phyloP scores from a whole-genome alignment of 768 basidiomycete species.

The Auriscalpium microsporum region DNA sequence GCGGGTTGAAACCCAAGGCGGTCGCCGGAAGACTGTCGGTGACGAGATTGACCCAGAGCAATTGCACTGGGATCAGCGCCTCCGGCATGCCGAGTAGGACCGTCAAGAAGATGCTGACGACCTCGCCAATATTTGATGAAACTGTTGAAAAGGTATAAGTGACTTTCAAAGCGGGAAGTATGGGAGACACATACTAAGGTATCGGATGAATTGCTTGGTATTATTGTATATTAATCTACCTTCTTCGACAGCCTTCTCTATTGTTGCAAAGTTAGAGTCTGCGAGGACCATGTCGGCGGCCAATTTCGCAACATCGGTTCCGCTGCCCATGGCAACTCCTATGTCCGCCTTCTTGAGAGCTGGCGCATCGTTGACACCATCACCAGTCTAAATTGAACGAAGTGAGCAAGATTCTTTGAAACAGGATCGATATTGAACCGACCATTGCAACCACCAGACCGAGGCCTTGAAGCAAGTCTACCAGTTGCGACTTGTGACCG shows the following conservation, averaged over 20 bases:
- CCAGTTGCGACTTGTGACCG: constrained; percentile 88
- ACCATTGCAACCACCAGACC: constrained; percentile 97
- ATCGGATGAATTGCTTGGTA: constrained; percentile 99
- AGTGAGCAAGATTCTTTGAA: constrained; percentile 5
- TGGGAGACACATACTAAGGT: constrained; percentile 62
- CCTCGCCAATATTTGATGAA: constrained; percentile 96
- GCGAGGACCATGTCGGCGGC: constrained; percentile 98
- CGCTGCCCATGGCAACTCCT: constrained; percentile 98
- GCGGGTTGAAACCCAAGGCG: constrained; percentile 95
- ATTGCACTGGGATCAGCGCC: constrained; percentile 93
- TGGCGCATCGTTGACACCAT: constrained; percentile 97
- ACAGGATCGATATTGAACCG: constrained; percentile 17
- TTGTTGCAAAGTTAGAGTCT: constrained; percentile 96
- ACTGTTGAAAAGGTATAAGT: constrained; percentile 32
- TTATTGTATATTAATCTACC: constrained; percentile 98
- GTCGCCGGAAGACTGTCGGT: constrained; percentile 96
- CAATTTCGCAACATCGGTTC: constrained; percentile 96
- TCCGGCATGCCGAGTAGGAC: constrained; percentile 99
- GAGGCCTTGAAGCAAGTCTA: constrained; percentile 85
- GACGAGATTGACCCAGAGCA: constrained; percentile 97
- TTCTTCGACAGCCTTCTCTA: constrained; percentile 95
- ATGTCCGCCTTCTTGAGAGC: constrained; percentile 96
- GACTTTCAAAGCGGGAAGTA: neutral
- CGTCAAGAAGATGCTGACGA: constrained; percentile 94
- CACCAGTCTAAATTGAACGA: constrained; percentile 58